Evolutionary conservation across 331 rosid species (phyloP).

Genomic region (Pyracantha coccinea): DNA sequence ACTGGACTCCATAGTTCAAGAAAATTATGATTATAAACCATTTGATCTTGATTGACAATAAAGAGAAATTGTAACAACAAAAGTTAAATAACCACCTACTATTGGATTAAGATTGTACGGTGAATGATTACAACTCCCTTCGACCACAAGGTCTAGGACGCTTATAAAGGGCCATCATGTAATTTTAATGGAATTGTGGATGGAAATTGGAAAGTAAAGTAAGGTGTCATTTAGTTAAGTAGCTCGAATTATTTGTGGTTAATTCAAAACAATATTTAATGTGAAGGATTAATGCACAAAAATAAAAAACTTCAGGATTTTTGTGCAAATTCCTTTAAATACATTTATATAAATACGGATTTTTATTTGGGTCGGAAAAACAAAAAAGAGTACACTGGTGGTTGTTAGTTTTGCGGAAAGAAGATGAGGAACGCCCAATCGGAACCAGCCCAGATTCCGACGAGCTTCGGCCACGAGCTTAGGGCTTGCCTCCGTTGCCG

Average conservation of each 20-base stretch:
- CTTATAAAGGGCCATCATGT: not conserved
- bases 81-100: too few relatives aligned
- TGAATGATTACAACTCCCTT: too few relatives aligned
- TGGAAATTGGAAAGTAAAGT: too few relatives aligned
- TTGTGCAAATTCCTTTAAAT: not conserved
- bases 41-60: too few relatives aligned
- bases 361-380: too few relatives aligned
- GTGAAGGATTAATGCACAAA: not conserved
- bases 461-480: constrained; percentile 85
- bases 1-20: too few relatives aligned
- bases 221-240: not conserved
- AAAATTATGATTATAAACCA: too few relatives aligned
- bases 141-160: too few relatives aligned
- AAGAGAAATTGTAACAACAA: too few relatives aligned
- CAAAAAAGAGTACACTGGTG: not conserved
- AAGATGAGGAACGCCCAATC: constrained; percentile 31
- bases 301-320: not conserved
- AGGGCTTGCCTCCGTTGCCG: constrained; percentile 98
- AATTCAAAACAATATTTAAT: too few relatives aligned
- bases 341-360: too few relatives aligned
- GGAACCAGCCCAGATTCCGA: constrained; percentile 81
- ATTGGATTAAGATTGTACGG: too few relatives aligned
- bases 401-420: not conserved
- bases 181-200: not conserved
- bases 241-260: not conserved